Evolutionary conservation across 805 yeast genomes (phyloP), one percentile per base, ranked within the genome.

Genomic region (Wickerhamomyces pijperi): DNA sequence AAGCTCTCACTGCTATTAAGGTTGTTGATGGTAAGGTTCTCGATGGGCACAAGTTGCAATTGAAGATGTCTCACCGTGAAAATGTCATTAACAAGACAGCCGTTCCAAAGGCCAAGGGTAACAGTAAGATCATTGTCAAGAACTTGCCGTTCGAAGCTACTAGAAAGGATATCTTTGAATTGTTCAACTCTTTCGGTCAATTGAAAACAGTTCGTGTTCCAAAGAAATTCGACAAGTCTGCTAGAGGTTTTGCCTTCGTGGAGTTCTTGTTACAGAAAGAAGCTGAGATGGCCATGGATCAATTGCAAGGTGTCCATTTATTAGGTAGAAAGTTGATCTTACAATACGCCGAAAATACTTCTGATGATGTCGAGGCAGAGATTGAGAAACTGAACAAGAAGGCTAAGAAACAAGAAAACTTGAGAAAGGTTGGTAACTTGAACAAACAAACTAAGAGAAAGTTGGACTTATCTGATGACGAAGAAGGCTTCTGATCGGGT

Each of bases 171-270:
- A 77, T 92, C n/a, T 78, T 84, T 53, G 94, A 87, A 57, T 67
- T 92, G 47, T 88, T 92, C 63, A 87, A 92, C 42, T 80, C 97
- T 1, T 92, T 90, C 64, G 98, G 98, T 42, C 88, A 84, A 61
- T 68, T 92, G 54, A 85, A 88, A 53, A 83, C 97, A 2, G 96
- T 88, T 34, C 78, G 98, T 55, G 90, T 92, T 36, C 98, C 98
- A 25, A 82, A 83, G 74, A 92, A 92, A 59, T 88, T 90, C 65
- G 94, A 92, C 69, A 83, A 82, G 56, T 73, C 86, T 29, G 94
- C 97, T 12, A 78, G 98, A 58, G 98, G 98, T 57, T 92, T 92
- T 67, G 98, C 97, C 0, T 92, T 92, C 59, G 95, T 94, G 35
- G 98, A 92, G 62, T 92, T 82, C 56, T 67, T 82, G 11, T 65